phyloP scores from a whole-genome alignment of 495 filamentous ascomycete genomes.

The Bacidia gigantensis region DNA sequence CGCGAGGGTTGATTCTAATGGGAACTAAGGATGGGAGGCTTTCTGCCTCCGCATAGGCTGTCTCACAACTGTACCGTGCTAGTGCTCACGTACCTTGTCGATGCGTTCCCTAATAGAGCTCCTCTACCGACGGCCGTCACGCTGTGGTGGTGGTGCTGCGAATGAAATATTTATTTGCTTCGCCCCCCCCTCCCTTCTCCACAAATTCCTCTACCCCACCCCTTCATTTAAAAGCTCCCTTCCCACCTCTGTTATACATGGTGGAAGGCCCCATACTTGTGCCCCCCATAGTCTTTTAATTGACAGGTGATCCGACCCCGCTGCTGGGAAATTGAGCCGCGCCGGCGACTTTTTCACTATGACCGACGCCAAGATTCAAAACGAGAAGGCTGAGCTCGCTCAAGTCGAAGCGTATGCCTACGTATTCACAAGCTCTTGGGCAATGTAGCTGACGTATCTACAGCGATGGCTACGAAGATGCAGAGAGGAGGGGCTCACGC shows the following conservation, averaged over 20 bases:
- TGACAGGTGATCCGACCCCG: too few relatives aligned
- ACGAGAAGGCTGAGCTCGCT: slow-evolving; percentile 4
- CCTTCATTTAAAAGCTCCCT: background rate
- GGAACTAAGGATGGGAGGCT: background rate
- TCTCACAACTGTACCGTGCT: background rate
- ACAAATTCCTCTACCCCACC: background rate
- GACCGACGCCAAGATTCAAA: background rate
- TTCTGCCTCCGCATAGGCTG: background rate
- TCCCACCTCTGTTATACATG: background rate
- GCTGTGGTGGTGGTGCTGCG: background rate
- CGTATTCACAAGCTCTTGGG: background rate
- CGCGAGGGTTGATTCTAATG: background rate
- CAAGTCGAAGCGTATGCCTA: slow-evolving; percentile 1
- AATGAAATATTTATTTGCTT: background rate
- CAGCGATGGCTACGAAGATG: background rate
- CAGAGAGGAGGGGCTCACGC: background rate
- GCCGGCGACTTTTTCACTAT: background rate
- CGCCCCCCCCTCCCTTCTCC: background rate
- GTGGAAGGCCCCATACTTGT: background rate
- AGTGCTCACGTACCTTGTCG: background rate
- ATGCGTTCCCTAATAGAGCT: background rate
- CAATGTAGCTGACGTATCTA: background rate
- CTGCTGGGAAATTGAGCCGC: too few relatives aligned
- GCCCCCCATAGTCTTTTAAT: too few relatives aligned
- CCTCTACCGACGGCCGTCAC: background rate